phyloP scores from a whole-genome alignment of 2,329 filamentous ascomycete genomes.

The Tolypocladium amazonense region DNA sequence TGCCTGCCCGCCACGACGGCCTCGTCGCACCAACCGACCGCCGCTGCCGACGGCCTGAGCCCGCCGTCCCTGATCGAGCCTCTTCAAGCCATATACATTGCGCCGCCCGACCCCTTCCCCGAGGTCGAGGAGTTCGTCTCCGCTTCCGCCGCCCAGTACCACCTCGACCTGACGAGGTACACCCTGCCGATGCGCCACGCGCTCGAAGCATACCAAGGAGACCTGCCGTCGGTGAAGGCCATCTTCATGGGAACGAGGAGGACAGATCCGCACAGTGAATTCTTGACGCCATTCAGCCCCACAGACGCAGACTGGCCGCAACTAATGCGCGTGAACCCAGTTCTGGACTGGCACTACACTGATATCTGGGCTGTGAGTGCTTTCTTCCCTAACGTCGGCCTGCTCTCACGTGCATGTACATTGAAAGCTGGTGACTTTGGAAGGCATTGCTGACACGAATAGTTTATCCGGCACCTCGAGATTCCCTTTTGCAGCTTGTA shows the following conservation, averaged over 20 bases:
- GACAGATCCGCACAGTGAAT: constrained; percentile 82
- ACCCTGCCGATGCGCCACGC: constrained; percentile 70
- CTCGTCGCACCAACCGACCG: constrained; percentile 10
- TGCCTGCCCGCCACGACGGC: constrained; percentile 30
- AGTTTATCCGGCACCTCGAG: constrained; percentile 71
- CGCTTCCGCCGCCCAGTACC: constrained; percentile 54
- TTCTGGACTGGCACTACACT: constrained; percentile 94
- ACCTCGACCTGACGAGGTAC: constrained; percentile 66
- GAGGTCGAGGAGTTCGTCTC: constrained; percentile 81
- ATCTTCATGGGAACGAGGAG: constrained; percentile 56
- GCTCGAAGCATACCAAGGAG: constrained; percentile 64
- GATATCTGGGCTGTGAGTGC: constrained; percentile 83
- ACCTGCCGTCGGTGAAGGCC: constrained; percentile 54
- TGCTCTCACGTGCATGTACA: not conserved
- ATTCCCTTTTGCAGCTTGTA: constrained; percentile 84
- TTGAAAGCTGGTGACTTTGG: not conserved
- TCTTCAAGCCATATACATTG: constrained; percentile 81
- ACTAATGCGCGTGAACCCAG: constrained; percentile 88
- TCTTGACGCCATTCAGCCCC: constrained; percentile 69
- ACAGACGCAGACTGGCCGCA: constrained; percentile 85
- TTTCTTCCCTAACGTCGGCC: not conserved
- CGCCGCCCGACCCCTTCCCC: constrained; percentile 71
- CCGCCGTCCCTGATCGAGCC: constrained; percentile 24
- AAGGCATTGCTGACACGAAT: constrained; percentile 6
- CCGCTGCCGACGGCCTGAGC: not conserved